Percentiles rank a stretch among this genome's conserved stretches.
Evolutionary conservation across 345 rosid species (phyloP).

Genomic region (Noccaea caerulescens): DNA sequence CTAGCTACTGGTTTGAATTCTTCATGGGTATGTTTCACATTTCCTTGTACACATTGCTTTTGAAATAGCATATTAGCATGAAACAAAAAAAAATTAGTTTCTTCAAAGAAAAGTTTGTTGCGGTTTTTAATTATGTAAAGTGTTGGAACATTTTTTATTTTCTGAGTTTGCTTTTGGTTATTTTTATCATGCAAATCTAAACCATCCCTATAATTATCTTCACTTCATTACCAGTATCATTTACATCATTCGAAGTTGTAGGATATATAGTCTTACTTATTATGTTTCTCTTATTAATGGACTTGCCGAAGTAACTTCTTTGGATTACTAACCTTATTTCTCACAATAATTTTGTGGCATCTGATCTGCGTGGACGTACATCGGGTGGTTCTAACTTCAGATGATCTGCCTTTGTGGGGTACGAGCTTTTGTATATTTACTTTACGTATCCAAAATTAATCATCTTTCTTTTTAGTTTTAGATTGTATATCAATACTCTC

Average conservation of each 20-base stretch:
- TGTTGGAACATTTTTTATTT: background rate
- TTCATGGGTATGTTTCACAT: constrained; percentile 57
- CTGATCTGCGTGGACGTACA: constrained; percentile 37
- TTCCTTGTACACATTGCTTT: constrained; percentile 5
- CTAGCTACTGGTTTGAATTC: constrained; percentile 91
- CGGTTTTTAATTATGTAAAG: background rate
- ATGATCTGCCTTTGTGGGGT: constrained; percentile 96
- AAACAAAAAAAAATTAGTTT: background rate
- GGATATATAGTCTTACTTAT: background rate
- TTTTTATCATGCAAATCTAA: background rate
- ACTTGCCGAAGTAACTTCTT: background rate
- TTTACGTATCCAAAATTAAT: background rate
- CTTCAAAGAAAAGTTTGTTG: constrained; percentile 5
- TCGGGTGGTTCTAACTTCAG: constrained; percentile 57
- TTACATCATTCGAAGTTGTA: constrained; percentile 12
- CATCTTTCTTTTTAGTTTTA: background rate
- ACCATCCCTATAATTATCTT: background rate
- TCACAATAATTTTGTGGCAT: constrained; percentile 37
- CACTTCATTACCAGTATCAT: constrained; percentile 9
- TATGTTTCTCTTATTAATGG: constrained; percentile 7
- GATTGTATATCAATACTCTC: background rate
- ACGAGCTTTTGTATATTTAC: constrained; percentile 35
- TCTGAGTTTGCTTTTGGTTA: constrained; percentile 10
- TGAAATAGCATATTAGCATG: constrained; percentile 20
- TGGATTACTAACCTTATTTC: constrained; percentile 36